Base-by-base conservation (phyloP, 2,329 filamentous ascomycete genomes). In the Scedosporium aurantiacum region DNA sequence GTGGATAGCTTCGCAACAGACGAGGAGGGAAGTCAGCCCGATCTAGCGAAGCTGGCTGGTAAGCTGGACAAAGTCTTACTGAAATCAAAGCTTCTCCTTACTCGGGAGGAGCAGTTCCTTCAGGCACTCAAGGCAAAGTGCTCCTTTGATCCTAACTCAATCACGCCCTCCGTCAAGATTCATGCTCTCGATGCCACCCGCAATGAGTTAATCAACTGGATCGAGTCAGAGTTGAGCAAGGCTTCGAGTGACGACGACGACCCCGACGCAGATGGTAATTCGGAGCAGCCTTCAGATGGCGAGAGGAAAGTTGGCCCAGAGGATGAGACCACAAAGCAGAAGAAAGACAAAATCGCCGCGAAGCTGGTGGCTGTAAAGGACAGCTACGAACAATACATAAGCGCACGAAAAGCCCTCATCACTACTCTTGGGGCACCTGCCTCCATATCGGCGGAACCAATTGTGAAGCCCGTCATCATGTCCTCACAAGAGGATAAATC, bases 191-290 rank as follows among this genome's bases (percentile, higher is more conserved):
- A 77, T 50, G 73, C 73, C 6, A 82, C 84, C 10, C 78, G 85
- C 16, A 79, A 80, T 59, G 81, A 83, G 64, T 76, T 88, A 58
- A 87, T 88, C 63, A 76, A 72, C 62, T 88, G 85, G 85, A 86
- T 88, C 62, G 85, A 88, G 69, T 74, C 73, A 4, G 85, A 87
- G 68, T 72, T 88, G 23, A 73, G 77, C 59, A 82, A 81, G 61
- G 82, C 82, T 1, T 75, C 77, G 4, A 72, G 72, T 4, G 67
- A 68, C 0, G 74, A 73, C 2, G 72, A 66, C 23, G 68, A 70
- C 1, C 71, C 70, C 0, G 68, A 65, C 1, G 68, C 68, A 5
- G 67, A 68, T 8, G 64, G 67, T 4, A 68, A 69, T 5, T 54
- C 57, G 63, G 63, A 21, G 63, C 62, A 45, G 65, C 63, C 60